Evolutionary conservation across 176 grass and related monocot genomes (phyloP).

Genomic region (Olyra latifolia): DNA sequence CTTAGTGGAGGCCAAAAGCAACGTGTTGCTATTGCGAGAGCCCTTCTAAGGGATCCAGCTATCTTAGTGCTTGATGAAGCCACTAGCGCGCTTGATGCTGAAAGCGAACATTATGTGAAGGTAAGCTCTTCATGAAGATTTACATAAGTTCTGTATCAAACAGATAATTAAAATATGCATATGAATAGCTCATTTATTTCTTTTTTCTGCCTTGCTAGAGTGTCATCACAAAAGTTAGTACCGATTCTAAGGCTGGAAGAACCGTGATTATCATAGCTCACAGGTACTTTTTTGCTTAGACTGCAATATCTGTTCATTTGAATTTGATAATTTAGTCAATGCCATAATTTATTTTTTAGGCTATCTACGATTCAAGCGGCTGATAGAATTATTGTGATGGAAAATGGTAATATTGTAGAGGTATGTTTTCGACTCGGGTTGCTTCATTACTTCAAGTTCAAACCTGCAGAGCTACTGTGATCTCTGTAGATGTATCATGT

Average conservation of each 20-base stretch:
- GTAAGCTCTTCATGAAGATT: slow-evolving; percentile 38
- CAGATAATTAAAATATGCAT: neutral
- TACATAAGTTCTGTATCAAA: neutral
- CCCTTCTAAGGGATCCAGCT: slow-evolving; percentile 78
- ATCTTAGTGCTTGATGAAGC: slow-evolving; percentile 99
- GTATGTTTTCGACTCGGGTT: slow-evolving; percentile 40
- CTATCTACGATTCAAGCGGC: slow-evolving; percentile 92
- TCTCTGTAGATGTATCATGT: neutral
- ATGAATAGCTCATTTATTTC: slow-evolving; percentile 12
- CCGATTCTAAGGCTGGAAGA: slow-evolving; percentile 54
- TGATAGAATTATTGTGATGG: slow-evolving; percentile 93
- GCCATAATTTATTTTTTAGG: slow-evolving; percentile 32
- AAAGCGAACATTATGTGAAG: slow-evolving; percentile 96
- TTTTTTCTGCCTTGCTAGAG: slow-evolving; percentile 41
- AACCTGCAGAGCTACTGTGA: neutral
- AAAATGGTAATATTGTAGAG: slow-evolving; percentile 84
- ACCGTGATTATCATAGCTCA: slow-evolving; percentile 95
- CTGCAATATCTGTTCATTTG: slow-evolving; percentile 21
- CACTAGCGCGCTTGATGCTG: slow-evolving; percentile 90
- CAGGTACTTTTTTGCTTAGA: slow-evolving; percentile 51
- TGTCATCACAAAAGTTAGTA: slow-evolving; percentile 65
- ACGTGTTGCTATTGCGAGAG: slow-evolving; percentile 91
- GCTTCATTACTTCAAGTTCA: neutral
- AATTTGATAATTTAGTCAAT: neutral
- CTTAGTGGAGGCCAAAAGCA: slow-evolving; percentile 99